Percentiles rank a stretch among this genome's conserved stretches.
phyloP scores from a whole-genome alignment of 2,329 filamentous ascomycete genomes.

The Sporothrix brunneoviolacea region DNA sequence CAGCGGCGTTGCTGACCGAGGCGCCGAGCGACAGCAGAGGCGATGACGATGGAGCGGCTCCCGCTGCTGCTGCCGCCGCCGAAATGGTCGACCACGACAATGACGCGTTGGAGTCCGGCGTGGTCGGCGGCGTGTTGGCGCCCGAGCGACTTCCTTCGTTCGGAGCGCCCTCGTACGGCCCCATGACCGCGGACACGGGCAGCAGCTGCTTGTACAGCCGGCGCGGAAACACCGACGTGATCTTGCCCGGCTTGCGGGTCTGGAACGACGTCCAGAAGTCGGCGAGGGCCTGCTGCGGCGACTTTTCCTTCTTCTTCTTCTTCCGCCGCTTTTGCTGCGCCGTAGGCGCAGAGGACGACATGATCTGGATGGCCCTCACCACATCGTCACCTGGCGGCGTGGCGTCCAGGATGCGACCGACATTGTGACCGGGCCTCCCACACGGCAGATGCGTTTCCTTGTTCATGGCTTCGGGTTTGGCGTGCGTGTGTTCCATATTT shows the following conservation, averaged over 20 bases:
- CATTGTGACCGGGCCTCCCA: no score
- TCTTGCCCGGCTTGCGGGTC: constrained; percentile 34
- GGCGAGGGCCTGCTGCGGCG: constrained; percentile 34
- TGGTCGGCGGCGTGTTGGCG: neutral
- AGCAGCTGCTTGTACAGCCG: constrained; percentile 31
- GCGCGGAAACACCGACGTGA: constrained; percentile 39
- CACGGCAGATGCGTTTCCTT: no score
- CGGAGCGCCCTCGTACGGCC: neutral
- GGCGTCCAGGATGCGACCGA: no score
- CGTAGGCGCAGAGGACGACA: no score
- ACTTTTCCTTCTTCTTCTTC: no score
- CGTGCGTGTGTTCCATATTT: no score
- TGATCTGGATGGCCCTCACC: no score
- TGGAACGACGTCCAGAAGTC: constrained; percentile 39
- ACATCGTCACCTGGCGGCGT: no score
- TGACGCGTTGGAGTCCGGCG: neutral
- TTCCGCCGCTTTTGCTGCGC: no score
- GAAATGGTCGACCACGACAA: constrained; percentile 7
- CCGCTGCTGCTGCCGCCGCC: neutral
- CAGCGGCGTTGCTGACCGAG: neutral
- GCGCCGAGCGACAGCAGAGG: neutral
- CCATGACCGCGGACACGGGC: constrained; percentile 12
- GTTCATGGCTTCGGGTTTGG: no score
- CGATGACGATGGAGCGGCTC: neutral
- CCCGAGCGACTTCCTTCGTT: no score